A percentile compares a stretch with the other conserved stretches of the same genome.
phyloP scores from a whole-genome alignment of 129 eudicot species.

The Lactuca sativa region DNA sequence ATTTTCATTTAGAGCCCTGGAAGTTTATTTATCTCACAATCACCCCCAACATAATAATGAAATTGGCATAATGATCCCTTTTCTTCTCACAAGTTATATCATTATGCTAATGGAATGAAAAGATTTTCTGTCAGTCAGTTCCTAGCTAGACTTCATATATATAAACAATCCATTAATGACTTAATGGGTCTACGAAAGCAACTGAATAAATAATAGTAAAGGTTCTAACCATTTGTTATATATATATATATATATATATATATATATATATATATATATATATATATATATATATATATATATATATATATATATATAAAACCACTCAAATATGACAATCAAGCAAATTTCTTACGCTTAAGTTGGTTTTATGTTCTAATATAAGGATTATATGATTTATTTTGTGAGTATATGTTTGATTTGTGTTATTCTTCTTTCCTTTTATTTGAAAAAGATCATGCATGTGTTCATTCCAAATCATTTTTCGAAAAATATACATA shows the following conservation, averaged over 20 bases:
- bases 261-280: too few species aligned
- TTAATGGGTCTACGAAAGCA: not conserved
- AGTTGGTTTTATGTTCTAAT: too few species aligned
- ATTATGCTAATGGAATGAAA: not conserved
- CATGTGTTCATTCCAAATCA: not conserved
- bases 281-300: too few species aligned
- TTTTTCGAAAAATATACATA: too few species aligned
- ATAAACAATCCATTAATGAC: not conserved
- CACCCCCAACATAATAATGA: not conserved
- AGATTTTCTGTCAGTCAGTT: not conserved
- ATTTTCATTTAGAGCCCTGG: not conserved
- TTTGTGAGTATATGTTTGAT: not conserved
- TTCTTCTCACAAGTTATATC: not conserved
- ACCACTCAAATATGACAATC: not conserved
- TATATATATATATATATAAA: too few species aligned
- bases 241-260: too few species aligned
- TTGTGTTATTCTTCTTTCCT: not conserved
- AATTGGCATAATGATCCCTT: slow-evolving; percentile 11
- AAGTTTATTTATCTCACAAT: not conserved
- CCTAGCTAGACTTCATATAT: not conserved
- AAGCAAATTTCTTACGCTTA: not conserved
- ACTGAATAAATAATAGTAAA: too few species aligned
- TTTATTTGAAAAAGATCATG: not conserved
- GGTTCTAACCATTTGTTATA: not conserved
- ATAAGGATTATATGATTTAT: too few species aligned